These are phyloP conservation scores for Ustilago bromivora DNA, from an alignment of 1,284 basidiomycete genomes.

Conservation along the genomic window DNA sequence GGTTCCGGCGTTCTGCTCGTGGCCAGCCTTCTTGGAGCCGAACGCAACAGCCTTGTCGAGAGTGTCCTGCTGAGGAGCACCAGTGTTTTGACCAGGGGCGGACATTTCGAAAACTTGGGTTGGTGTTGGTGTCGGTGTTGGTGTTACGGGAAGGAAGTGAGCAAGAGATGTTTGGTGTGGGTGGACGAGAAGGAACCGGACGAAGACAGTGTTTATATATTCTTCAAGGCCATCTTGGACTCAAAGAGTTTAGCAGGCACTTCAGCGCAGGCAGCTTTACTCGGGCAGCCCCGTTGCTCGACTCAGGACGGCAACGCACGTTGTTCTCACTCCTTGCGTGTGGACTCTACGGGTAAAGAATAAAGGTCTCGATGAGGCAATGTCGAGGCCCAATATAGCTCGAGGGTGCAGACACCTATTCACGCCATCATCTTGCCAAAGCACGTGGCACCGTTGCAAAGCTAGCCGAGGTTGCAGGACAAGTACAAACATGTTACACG, in stretches of 20 bases:
- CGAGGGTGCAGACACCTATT: neutral
- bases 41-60: slow-evolving; percentile 58
- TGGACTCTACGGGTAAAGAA: neutral
- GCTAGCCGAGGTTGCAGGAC: slow-evolving; percentile 18
- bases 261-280: neutral
- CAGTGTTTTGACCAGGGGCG: slow-evolving; percentile 39
- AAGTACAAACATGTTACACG: neutral
- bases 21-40: slow-evolving; percentile 46
- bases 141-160: too few species aligned
- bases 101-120: slow-evolving; percentile 14
- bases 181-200: neutral
- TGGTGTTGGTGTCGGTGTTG: slow-evolving; percentile 2
- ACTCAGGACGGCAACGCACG: neutral
- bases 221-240: neutral
- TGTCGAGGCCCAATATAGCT: neutral
- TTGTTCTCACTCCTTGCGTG: neutral
- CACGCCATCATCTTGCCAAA: neutral
- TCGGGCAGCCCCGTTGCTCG: neutral
- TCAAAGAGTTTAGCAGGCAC: neutral
- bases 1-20: slow-evolving; percentile 47
- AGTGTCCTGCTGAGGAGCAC: slow-evolving; percentile 54
- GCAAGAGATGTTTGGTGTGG: neutral
- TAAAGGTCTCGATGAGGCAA: slow-evolving; percentile 1
- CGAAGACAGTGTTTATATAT: slow-evolving; percentile 1
- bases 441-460: neutral